Evolutionary conservation across 148 eudicot species (phyloP).

Genomic region (Fagopyrum tataricum): DNA sequence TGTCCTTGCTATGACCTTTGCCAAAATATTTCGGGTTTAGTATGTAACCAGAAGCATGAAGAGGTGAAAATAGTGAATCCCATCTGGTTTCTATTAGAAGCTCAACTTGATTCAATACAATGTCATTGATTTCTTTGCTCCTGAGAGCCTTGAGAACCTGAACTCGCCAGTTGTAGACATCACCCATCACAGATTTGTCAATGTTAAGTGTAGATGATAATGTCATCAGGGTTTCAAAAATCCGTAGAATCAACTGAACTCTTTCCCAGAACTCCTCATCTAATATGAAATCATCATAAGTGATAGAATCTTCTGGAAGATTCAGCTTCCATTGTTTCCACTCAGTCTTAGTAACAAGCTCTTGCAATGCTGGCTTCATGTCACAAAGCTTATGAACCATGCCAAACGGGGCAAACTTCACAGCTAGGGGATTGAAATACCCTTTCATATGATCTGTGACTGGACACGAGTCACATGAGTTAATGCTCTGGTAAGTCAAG

Average conservation of each 20-base stretch:
- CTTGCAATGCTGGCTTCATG: constrained; percentile 27
- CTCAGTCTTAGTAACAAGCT: constrained; percentile 27
- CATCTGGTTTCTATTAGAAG: constrained; percentile 37
- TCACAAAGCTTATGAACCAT: constrained; percentile 25
- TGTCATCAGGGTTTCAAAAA: constrained; percentile 34
- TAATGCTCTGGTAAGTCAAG: constrained; percentile 12
- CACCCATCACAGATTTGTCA: constrained; percentile 38
- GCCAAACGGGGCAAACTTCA: constrained; percentile 35
- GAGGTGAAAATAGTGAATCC: constrained; percentile 38
- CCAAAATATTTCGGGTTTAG: constrained; percentile 40
- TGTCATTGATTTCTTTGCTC: constrained; percentile 32
- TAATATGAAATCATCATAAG: constrained; percentile 25
- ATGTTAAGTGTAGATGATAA: constrained; percentile 25
- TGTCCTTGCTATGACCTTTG: constrained; percentile 40
- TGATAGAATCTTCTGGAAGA: constrained; percentile 22
- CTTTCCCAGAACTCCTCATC: constrained; percentile 42
- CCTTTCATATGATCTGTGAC: constrained; percentile 14
- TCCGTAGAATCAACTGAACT: constrained; percentile 34
- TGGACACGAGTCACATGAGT: not conserved
- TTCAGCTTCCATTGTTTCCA: constrained; percentile 45
- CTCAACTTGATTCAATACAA: constrained; percentile 33
- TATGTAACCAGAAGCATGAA: constrained; percentile 41
- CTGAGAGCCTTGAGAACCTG: constrained; percentile 37
- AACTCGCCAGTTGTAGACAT: constrained; percentile 40
- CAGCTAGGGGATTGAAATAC: constrained; percentile 19